Conservation (phyloP, 257 asterid genomes). For the Scutellaria baicalensis region DNA sequence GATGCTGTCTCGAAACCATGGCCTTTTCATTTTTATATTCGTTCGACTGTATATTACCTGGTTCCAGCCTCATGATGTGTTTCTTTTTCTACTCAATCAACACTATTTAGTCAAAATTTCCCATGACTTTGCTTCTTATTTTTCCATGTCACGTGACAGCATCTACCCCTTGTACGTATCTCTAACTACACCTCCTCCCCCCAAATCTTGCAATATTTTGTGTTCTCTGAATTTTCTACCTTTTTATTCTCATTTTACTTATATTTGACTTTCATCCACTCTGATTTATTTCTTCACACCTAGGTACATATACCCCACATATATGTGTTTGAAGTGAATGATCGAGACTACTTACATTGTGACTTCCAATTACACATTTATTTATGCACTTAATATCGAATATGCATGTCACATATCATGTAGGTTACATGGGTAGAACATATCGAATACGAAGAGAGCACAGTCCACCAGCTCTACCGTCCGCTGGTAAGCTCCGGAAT, state of each 20-base stretch:
- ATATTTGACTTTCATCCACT: too few species aligned
- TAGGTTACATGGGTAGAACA: conserved; percentile 98
- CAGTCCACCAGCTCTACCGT: conserved; percentile 73
- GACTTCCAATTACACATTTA: neutral
- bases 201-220: conserved; percentile 48
- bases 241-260: neutral
- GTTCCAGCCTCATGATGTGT: conserved; percentile 50
- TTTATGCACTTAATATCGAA: neutral
- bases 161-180: conserved; percentile 6
- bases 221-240: conserved; percentile 5
- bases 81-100: conserved; percentile 32
- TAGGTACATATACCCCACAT: neutral
- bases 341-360: neutral
- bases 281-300: too few species aligned
- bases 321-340: neutral
- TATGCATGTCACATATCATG: neutral
- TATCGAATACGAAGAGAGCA: conserved; percentile 69
- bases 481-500: conserved; percentile 60
- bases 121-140: conserved; percentile 24
- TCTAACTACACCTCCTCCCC: conserved; percentile 54
- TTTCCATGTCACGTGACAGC: conserved; percentile 58
- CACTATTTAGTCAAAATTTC: conserved; percentile 25
- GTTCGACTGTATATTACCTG: conserved; percentile 37
- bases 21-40: neutral
- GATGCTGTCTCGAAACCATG: conserved; percentile 14